phyloP scores from a whole-genome alignment of 2,329 filamentous ascomycete genomes.

The Fusarium fujikuroi region DNA sequence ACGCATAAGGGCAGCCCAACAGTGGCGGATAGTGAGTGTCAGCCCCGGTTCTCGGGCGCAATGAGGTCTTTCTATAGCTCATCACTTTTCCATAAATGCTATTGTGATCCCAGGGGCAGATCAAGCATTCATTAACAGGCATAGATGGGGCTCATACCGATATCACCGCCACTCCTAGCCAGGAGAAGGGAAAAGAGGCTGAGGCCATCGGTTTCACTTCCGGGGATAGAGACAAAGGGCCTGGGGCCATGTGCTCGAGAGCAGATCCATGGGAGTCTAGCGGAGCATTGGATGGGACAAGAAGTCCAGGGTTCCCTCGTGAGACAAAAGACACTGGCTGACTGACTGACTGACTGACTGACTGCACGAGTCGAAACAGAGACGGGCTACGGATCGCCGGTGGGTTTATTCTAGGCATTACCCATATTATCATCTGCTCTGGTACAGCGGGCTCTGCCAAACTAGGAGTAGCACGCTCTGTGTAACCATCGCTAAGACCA shows the following conservation, averaged over 20 bases:
- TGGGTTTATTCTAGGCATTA: constrained; percentile 26
- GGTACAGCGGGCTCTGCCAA: constrained; percentile 26
- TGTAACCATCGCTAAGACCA: constrained; percentile 36
- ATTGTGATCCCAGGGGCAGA: constrained; percentile 29
- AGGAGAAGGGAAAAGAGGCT: constrained; percentile 12
- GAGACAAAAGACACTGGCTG: not conserved
- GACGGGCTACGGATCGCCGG: constrained; percentile 24
- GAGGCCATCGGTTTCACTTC: constrained; percentile 9
- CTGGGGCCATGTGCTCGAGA: constrained; percentile 4
- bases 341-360: not conserved
- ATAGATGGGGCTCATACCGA: constrained; percentile 20
- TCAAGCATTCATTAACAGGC: constrained; percentile 18
- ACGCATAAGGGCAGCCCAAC: constrained; percentile 30
- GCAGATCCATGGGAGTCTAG: constrained; percentile 11
- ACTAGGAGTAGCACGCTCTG: constrained; percentile 40
- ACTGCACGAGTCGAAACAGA: constrained; percentile 1
- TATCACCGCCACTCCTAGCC: constrained; percentile 20
- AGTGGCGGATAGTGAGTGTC: constrained; percentile 24
- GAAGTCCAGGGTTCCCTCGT: constrained; percentile 6
- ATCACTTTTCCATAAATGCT: not conserved
- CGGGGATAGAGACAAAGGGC: constrained; percentile 1
- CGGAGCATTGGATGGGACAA: constrained; percentile 20
- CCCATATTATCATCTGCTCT: constrained; percentile 27
- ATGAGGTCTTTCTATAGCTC: constrained; percentile 38
- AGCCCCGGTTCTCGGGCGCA: constrained; percentile 28